Percentiles rank a stretch among this genome's conserved stretches.
Conservation (phyloP, 2,329 filamentous ascomycete species). For the Neonectria coccinea region DNA sequence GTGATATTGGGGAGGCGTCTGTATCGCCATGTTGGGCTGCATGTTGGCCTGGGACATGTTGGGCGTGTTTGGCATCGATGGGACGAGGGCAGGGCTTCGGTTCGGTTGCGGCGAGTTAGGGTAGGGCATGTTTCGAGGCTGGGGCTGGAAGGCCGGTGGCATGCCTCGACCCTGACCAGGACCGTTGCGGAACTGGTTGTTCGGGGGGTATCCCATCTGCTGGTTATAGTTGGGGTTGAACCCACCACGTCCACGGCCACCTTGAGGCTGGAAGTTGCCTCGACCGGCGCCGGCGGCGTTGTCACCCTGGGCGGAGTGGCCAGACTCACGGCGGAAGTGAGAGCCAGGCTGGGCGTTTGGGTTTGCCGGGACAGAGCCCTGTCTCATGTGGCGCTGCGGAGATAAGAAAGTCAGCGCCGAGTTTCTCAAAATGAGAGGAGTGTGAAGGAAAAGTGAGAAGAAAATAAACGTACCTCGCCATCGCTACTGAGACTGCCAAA, state of each 20-base stretch:
- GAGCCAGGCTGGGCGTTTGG: slow-evolving; percentile 72
- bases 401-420: slow-evolving; percentile 43
- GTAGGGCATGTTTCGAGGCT: slow-evolving; percentile 60
- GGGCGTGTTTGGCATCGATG: slow-evolving; percentile 75
- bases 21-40: slow-evolving; percentile 70
- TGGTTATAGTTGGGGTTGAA: slow-evolving; percentile 63
- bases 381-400: slow-evolving; percentile 74
- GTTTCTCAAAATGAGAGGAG: slow-evolving; percentile 3
- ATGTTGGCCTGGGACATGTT: slow-evolving; percentile 73
- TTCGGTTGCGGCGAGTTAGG: slow-evolving; percentile 74
- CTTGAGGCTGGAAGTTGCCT: slow-evolving; percentile 63
- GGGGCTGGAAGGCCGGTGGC: slow-evolving; percentile 59
- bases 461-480: slow-evolving; percentile 72
- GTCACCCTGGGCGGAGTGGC: slow-evolving; percentile 77
- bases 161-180: slow-evolving; percentile 65
- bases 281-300: slow-evolving; percentile 62
- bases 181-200: slow-evolving; percentile 57
- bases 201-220: slow-evolving; percentile 58
- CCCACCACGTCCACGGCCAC: slow-evolving; percentile 62
- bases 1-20: slow-evolving; percentile 71
- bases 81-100: slow-evolving; percentile 74
- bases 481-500: slow-evolving; percentile 89
- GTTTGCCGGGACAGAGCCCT: slow-evolving; percentile 71
- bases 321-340: slow-evolving; percentile 88
- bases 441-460: slow-evolving; percentile 22